Conservation (phyloP, 257 asterid genomes). For the Solanum sejunctum region DNA sequence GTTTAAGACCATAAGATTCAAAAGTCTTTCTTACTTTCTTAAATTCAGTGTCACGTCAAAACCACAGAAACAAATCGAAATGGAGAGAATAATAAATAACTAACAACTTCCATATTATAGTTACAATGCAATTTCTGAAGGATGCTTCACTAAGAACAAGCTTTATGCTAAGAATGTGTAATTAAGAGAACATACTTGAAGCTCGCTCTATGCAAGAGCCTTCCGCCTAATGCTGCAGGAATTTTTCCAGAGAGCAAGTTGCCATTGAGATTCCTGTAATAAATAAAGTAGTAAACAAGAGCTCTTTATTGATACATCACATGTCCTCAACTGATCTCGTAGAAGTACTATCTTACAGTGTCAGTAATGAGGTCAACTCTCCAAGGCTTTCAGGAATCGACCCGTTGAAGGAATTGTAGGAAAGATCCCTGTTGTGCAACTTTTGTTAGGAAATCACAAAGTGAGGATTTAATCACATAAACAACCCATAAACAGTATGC, state of each 20-base stretch:
- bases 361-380: slow-evolving; percentile 45
- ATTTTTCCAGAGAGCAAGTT: slow-evolving; percentile 82
- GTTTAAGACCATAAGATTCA: neutral
- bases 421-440: slow-evolving; percentile 68
- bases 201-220: slow-evolving; percentile 89
- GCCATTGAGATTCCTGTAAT: slow-evolving; percentile 68
- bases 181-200: slow-evolving; percentile 25
- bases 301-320: neutral
- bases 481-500: neutral
- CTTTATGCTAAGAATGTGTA: neutral
- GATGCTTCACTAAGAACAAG: neutral
- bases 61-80: neutral
- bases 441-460: slow-evolving; percentile 6
- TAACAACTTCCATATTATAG: neutral
- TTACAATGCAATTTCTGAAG: neutral
- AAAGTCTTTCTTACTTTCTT: neutral
- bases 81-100: neutral
- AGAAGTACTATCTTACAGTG: slow-evolving; percentile 49
- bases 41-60: neutral
- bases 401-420: slow-evolving; percentile 75
- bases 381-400: slow-evolving; percentile 92
- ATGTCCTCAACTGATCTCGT: neutral
- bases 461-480: neutral
- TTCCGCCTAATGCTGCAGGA: slow-evolving; percentile 83
- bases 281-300: neutral